These are phyloP conservation scores for Trametes elegans DNA, from an alignment of 768 basidiomycete species.

Conservation along the genomic window DNA sequence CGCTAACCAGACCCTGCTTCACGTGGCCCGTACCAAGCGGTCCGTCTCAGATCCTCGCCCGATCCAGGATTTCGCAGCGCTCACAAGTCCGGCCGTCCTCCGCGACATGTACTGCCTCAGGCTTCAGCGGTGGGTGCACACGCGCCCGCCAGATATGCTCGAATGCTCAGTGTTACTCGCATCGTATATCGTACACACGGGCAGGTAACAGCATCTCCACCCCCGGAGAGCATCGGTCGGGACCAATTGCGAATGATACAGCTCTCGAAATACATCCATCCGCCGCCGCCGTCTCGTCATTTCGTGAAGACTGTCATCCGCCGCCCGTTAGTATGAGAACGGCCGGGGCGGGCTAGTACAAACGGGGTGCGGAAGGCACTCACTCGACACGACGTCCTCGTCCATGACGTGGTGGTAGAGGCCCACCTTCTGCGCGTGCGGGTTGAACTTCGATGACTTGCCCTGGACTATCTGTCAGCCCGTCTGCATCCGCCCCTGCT, in stretches of 20 bases:
- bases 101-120: too few relatives aligned
- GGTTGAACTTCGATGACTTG: constrained; percentile 90
- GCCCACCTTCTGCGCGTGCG: constrained; percentile 93
- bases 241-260: not conserved
- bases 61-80: too few relatives aligned
- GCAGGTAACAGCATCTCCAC: not conserved
- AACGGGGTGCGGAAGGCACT: constrained; percentile 31
- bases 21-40: not conserved
- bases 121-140: too few relatives aligned
- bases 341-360: not conserved
- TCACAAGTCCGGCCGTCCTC: too few relatives aligned
- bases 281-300: constrained; percentile 15
- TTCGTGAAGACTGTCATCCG: constrained; percentile 37
- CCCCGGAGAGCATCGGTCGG: not conserved
- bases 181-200: not conserved
- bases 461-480: constrained; percentile 48
- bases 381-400: constrained; percentile 88
- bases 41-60: constrained; percentile 2
- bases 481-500: constrained; percentile 1
- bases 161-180: not conserved
- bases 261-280: not conserved
- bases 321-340: constrained; percentile 7
- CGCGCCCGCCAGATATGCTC: not conserved
- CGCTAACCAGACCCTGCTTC: not conserved
- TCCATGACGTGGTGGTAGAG: constrained; percentile 80